phyloP scores from a whole-genome alignment of 2,329 filamentous ascomycete genomes.

The Neodidymelliopsis sp. region DNA sequence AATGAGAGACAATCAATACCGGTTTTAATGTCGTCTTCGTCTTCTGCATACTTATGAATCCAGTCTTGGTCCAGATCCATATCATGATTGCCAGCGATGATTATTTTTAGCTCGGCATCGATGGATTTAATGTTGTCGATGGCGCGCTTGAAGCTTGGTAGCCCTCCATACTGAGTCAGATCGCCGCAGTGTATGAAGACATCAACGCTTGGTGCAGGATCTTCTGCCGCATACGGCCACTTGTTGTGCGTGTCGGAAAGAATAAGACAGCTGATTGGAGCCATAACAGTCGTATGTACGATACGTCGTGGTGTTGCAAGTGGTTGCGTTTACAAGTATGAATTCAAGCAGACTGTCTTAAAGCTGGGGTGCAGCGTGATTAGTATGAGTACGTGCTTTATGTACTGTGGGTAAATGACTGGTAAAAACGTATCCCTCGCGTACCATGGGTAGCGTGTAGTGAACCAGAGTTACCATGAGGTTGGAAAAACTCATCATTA shows the following conservation, averaged over 20 bases:
- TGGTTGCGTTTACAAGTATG: too few species aligned
- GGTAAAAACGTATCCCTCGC: too few species aligned
- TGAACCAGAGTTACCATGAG: too few species aligned
- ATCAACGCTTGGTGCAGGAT: constrained; percentile 51
- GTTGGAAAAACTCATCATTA: too few species aligned
- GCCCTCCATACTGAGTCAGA: constrained; percentile 58
- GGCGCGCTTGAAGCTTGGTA: constrained; percentile 53
- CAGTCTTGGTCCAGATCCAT: constrained; percentile 58
- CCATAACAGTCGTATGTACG: background rate
- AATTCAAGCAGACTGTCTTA: too few species aligned
- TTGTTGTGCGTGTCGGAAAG: constrained; percentile 51
- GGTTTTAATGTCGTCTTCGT: constrained; percentile 39
- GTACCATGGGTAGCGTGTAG: too few species aligned
- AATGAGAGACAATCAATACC: constrained; percentile 13
- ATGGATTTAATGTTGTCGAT: constrained; percentile 56
- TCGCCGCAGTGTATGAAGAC: constrained; percentile 64
- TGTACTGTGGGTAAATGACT: too few species aligned
- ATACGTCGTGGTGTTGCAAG: too few species aligned
- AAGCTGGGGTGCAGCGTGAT: too few species aligned
- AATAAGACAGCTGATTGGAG: constrained; percentile 35
- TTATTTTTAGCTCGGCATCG: constrained; percentile 62
- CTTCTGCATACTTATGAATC: constrained; percentile 3
- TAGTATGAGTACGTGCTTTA: too few species aligned
- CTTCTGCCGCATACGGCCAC: constrained; percentile 1
- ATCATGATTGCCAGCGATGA: constrained; percentile 69